Evolutionary conservation across 345 rosid genomes (phyloP).

Genomic region (Durio zibethinus): DNA sequence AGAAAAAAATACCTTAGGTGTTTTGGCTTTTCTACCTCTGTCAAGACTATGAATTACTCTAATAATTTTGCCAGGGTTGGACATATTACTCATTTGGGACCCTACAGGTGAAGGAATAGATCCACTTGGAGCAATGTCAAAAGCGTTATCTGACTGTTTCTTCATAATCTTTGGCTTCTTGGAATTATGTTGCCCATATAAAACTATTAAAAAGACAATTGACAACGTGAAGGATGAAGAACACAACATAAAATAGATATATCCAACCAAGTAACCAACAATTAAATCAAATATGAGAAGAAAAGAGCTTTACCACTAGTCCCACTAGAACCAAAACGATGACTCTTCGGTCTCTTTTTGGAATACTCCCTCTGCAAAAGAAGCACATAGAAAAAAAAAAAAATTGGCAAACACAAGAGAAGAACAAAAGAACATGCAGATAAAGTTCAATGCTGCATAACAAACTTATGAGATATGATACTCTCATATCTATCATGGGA

Average conservation of each 20-base stretch:
- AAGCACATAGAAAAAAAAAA: neutral
- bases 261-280: slow-evolving; percentile 11
- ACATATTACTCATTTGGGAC: slow-evolving; percentile 95
- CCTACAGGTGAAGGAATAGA: slow-evolving; percentile 78
- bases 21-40: slow-evolving; percentile 72
- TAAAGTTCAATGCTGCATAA: slow-evolving; percentile 1
- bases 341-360: slow-evolving; percentile 70
- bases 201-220: slow-evolving; percentile 43
- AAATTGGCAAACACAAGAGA: neutral
- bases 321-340: slow-evolving; percentile 75
- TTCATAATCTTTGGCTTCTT: slow-evolving; percentile 80
- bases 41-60: slow-evolving; percentile 73
- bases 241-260: slow-evolving; percentile 9
- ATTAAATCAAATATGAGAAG: slow-evolving; percentile 12
- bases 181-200: slow-evolving; percentile 59
- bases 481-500: neutral
- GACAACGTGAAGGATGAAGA: slow-evolving; percentile 20
- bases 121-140: slow-evolving; percentile 59
- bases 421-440: slow-evolving; percentile 1
- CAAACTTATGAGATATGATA: neutral
- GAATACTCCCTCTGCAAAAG: slow-evolving; percentile 65
- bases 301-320: slow-evolving; percentile 47
- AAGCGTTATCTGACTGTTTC: slow-evolving; percentile 53
- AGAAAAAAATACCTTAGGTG: slow-evolving; percentile 53
- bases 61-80: slow-evolving; percentile 70